Evolutionary conservation across 176 grass and related monocot species (phyloP).

Genomic region (Alopecurus myosuroides): DNA sequence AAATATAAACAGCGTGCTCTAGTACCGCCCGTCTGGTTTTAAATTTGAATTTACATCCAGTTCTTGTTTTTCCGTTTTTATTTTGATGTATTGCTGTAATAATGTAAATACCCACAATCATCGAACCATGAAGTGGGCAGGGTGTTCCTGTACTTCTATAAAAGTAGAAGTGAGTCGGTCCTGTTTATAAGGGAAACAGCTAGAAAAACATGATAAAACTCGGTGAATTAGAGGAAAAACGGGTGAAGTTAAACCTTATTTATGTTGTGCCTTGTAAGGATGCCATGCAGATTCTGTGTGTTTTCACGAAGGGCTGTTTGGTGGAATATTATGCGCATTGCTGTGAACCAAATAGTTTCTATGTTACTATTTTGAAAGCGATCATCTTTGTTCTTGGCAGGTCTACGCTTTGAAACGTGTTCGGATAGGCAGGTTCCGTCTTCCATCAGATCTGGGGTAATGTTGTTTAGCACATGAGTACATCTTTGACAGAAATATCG

Average conservation of each 20-base stretch:
- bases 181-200: not conserved
- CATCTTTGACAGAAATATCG: not conserved
- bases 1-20: not conserved
- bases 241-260: not conserved
- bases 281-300: not conserved
- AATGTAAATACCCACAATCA: not conserved
- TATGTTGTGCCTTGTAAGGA: not conserved
- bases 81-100: not conserved
- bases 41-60: not conserved
- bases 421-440: conserved; percentile 71
- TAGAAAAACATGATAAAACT: not conserved
- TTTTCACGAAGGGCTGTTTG: not conserved
- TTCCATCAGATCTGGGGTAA: conserved; percentile 88
- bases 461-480: conserved; percentile 15
- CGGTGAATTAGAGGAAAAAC: not conserved
- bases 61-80: conserved; percentile 2
- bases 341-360: not conserved
- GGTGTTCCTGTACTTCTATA: not conserved
- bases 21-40: not conserved
- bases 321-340: not conserved
- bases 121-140: not conserved
- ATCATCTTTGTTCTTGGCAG: conserved; percentile 36
- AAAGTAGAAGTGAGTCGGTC: not conserved
- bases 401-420: conserved; percentile 81
- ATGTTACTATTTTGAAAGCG: not conserved